Evolutionary conservation across 2,329 filamentous ascomycete species (phyloP).

Genomic region (Colletotrichum sp.): DNA sequence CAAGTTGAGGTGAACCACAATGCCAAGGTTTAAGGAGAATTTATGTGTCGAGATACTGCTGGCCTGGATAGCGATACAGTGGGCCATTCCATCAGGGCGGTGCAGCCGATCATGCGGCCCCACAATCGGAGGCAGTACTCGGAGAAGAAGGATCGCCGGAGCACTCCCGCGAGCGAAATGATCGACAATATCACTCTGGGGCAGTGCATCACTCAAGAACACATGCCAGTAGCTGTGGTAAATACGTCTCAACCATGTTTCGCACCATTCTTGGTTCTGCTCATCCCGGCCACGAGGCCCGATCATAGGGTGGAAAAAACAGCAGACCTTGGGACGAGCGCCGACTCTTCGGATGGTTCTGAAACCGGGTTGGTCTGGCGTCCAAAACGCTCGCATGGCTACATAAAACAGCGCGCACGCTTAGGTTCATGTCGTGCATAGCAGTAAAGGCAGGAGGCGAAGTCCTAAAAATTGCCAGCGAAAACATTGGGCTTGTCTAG

Average conservation of each 20-base stretch:
- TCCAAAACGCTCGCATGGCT: not conserved
- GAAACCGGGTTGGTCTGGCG: not conserved
- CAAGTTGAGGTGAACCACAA: not conserved
- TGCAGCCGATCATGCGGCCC: not conserved
- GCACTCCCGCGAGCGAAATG: not conserved
- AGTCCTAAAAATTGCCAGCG: not conserved
- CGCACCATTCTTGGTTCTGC: not conserved
- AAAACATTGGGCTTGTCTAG: not conserved
- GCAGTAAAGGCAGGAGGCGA: not conserved
- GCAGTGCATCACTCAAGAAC: not conserved
- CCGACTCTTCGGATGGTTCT: not conserved
- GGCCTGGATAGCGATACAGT: not conserved
- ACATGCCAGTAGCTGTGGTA: not conserved
- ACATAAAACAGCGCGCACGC: not conserved
- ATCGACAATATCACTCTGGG: not conserved
- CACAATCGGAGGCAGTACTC: not conserved
- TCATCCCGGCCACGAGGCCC: not conserved
- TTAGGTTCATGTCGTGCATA: not conserved
- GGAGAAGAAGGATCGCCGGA: not conserved
- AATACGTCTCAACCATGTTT: not conserved
- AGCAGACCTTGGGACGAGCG: not conserved
- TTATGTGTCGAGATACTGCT: rapidly evolving
- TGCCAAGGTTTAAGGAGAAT: not conserved
- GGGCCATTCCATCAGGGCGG: not conserved
- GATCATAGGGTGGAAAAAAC: not conserved